Evolutionary conservation across 306 rosid genomes (phyloP).

Genomic region (Trifolium dubium): DNA sequence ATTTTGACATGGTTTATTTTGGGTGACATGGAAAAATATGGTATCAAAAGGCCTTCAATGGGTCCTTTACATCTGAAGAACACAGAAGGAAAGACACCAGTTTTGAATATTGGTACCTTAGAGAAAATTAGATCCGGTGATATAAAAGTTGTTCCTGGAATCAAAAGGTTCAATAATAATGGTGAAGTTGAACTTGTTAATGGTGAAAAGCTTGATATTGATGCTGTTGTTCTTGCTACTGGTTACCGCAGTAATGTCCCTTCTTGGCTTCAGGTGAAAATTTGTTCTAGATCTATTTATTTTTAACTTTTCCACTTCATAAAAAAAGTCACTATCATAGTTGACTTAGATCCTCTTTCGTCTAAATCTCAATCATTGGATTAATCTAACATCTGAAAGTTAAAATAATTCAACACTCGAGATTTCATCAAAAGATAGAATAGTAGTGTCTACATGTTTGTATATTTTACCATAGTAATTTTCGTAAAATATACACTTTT

Average conservation of each 20-base stretch:
- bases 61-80: slow-evolving; percentile 83
- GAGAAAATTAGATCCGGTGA: slow-evolving; percentile 82
- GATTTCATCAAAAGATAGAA: background rate
- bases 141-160: slow-evolving; percentile 70
- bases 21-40: slow-evolving; percentile 71
- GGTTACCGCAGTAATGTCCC: slow-evolving; percentile 96
- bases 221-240: slow-evolving; percentile 79
- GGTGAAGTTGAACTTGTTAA: slow-evolving; percentile 58
- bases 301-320: background rate
- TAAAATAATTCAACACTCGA: background rate
- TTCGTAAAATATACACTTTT: no score
- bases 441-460: no score
- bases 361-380: background rate
- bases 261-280: slow-evolving; percentile 90
- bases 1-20: slow-evolving; percentile 69
- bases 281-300: slow-evolving; percentile 24
- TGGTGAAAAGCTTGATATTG: slow-evolving; percentile 66
- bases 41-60: slow-evolving; percentile 68
- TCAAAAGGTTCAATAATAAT: slow-evolving; percentile 48
- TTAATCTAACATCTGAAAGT: background rate
- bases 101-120: slow-evolving; percentile 79
- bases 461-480: no score
- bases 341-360: background rate
- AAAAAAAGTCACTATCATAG: background rate
- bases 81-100: slow-evolving; percentile 86